Evolutionary conservation across 768 basidiomycete genomes (phyloP).

Genomic region (Steccherinum ochraceum): DNA sequence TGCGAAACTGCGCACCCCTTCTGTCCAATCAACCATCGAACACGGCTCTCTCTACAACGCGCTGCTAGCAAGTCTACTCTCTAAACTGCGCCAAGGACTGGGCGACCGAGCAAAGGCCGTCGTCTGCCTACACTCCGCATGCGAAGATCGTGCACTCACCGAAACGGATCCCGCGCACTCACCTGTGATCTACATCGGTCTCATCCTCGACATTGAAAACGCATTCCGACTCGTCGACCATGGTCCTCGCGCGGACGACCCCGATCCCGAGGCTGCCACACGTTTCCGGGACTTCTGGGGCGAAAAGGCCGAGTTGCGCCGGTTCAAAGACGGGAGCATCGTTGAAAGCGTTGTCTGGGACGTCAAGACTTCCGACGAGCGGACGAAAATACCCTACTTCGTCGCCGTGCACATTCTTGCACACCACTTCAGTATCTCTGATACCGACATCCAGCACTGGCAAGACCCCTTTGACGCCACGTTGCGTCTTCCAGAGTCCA

Average conservation of each 20-base stretch:
- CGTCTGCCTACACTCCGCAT: slow-evolving; percentile 50
- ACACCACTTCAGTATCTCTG: slow-evolving; percentile 66
- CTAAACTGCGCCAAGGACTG: slow-evolving; percentile 57
- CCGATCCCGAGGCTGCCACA: slow-evolving; percentile 40
- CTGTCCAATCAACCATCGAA: slow-evolving; percentile 46
- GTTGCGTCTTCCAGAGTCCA: slow-evolving; percentile 49
- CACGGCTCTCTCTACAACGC: slow-evolving; percentile 53
- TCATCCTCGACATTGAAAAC: slow-evolving; percentile 64
- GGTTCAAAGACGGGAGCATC: slow-evolving; percentile 95
- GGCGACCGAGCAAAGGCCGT: slow-evolving; percentile 65
- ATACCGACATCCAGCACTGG: slow-evolving; percentile 48
- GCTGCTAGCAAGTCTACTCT: slow-evolving; percentile 45
- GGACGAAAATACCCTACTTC: slow-evolving; percentile 66
- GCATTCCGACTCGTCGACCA: slow-evolving; percentile 89
- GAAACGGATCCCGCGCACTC: slow-evolving; percentile 49
- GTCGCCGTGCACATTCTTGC: slow-evolving; percentile 71
- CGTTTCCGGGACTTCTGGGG: slow-evolving; percentile 89
- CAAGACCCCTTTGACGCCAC: slow-evolving; percentile 52
- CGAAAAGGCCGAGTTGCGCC: slow-evolving; percentile 80
- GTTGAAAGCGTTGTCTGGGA: slow-evolving; percentile 97
- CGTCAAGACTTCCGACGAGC: slow-evolving; percentile 71
- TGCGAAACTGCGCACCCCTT: slow-evolving; percentile 36
- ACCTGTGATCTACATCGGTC: slow-evolving; percentile 57
- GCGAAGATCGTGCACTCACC: slow-evolving; percentile 38
- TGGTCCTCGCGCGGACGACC: slow-evolving; percentile 72